These are phyloP conservation scores for Sextonia rubra DNA, from an alignment of 164 flowering plant species.

Conservation along the genomic window DNA sequence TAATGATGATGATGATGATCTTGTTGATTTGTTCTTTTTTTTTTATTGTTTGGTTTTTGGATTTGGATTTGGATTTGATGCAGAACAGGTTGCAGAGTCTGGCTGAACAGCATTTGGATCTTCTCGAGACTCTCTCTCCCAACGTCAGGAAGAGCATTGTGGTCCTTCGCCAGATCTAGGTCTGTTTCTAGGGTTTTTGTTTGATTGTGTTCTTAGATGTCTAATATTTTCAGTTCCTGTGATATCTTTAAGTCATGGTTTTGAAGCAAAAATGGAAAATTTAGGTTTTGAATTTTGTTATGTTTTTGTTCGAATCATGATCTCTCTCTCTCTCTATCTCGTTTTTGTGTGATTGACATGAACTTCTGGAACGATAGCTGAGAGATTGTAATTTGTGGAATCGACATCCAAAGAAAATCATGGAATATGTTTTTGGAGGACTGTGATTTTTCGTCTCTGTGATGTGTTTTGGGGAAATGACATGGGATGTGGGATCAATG, in stretches of 20 bases:
- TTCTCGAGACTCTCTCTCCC: conserved; percentile 53
- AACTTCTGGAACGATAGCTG: too few species aligned
- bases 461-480: too few species aligned
- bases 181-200: not conserved
- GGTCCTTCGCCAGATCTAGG: conserved; percentile 69
- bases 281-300: too few species aligned
- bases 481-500: too few species aligned
- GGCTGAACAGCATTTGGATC: conserved; percentile 54
- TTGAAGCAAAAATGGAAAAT: not conserved
- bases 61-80: conserved; percentile 8
- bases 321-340: too few species aligned
- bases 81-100: conserved; percentile 63
- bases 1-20: too few species aligned
- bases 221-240: not conserved
- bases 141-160: conserved; percentile 67
- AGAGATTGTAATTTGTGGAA: too few species aligned
- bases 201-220: not conserved
- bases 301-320: too few species aligned
- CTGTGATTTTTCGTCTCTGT: too few species aligned
- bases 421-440: too few species aligned
- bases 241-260: not conserved
- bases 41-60: conserved; percentile 5
- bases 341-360: not conserved
- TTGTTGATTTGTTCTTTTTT: not conserved
- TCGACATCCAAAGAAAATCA: too few species aligned